A percentile compares a stretch with the other conserved stretches of the same genome.
phyloP scores from a whole-genome alignment of 2,329 filamentous ascomycete genomes.

The Aspergillus glaucus region DNA sequence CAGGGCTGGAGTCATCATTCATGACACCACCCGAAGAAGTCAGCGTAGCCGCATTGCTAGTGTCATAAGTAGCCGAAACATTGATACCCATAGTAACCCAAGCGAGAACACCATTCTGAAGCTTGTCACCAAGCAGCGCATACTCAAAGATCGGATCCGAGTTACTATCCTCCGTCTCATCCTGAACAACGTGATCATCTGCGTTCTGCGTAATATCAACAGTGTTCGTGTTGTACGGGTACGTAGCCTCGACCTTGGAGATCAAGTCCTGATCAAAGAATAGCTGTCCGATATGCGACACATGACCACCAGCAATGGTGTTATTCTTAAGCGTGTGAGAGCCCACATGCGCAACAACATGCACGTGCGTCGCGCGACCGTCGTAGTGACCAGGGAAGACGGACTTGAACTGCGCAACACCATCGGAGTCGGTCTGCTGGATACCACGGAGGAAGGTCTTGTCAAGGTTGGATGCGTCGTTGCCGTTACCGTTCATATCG shows the following conservation, averaged over 20 bases:
- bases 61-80: slow-evolving; percentile 6
- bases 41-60: background rate
- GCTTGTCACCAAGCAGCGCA: slow-evolving; percentile 7
- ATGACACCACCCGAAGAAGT: background rate
- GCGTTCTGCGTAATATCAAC: slow-evolving; percentile 9
- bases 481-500: slow-evolving; percentile 22
- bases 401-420: slow-evolving; percentile 36
- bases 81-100: slow-evolving; percentile 12
- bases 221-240: slow-evolving; percentile 26
- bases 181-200: slow-evolving; percentile 8
- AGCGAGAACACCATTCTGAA: slow-evolving; percentile 9
- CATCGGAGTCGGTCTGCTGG: slow-evolving; percentile 36
- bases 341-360: slow-evolving; percentile 25
- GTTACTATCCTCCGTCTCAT: slow-evolving; percentile 8
- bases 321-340: slow-evolving; percentile 22
- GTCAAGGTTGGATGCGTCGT: slow-evolving; percentile 26
- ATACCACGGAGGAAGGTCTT: slow-evolving; percentile 40
- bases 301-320: slow-evolving; percentile 41
- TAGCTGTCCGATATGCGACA: slow-evolving; percentile 56
- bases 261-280: slow-evolving; percentile 56
- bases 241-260: slow-evolving; percentile 40
- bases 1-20: background rate
- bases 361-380: slow-evolving; percentile 28
- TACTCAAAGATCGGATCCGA: slow-evolving; percentile 12
- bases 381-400: slow-evolving; percentile 42